phyloP scores from a whole-genome alignment of 805 yeast species.

The Millerago galiae region DNA sequence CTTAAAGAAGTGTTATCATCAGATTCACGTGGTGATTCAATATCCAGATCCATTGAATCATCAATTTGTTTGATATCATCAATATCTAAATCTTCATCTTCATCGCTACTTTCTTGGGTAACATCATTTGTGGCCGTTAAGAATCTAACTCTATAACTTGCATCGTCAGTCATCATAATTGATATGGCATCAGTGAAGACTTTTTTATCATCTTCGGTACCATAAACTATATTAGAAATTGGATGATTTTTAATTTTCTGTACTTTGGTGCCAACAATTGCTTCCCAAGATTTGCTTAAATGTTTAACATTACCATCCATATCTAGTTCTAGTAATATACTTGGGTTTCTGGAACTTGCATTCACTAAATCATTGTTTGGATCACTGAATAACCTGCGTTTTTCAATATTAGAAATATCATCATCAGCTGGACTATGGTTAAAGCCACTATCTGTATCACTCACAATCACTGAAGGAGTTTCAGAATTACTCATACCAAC shows the following conservation, averaged over 20 bases:
- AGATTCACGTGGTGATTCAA: neutral
- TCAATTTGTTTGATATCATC: conserved; percentile 8
- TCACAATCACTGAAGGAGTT: conserved; percentile 6
- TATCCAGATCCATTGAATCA: neutral
- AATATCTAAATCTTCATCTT: conserved; percentile 10
- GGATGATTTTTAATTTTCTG: conserved; percentile 49
- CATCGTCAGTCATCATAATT: conserved; percentile 66
- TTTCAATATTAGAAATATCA: neutral
- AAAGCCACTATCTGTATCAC: conserved; percentile 1
- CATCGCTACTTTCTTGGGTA: conserved; percentile 17
- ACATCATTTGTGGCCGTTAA: conserved; percentile 38
- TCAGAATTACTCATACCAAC: conserved; percentile 1
- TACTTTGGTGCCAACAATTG: conserved; percentile 62
- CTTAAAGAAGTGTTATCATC: conserved; percentile 15
- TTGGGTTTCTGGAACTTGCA: conserved; percentile 65
- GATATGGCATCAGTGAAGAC: conserved; percentile 67
- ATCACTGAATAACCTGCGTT: neutral
- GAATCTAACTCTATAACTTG: conserved; percentile 72
- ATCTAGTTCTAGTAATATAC: conserved; percentile 79
- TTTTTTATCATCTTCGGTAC: conserved; percentile 53
- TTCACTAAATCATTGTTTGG: conserved; percentile 43
- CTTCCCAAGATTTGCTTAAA: conserved; percentile 72
- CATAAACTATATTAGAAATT: conserved; percentile 58
- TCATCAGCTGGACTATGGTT: neutral
- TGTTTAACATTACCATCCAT: conserved; percentile 73